Evolutionary conservation across 1,139 yeast species (phyloP).

Genomic region (Blastobotrys arbuscula): DNA sequence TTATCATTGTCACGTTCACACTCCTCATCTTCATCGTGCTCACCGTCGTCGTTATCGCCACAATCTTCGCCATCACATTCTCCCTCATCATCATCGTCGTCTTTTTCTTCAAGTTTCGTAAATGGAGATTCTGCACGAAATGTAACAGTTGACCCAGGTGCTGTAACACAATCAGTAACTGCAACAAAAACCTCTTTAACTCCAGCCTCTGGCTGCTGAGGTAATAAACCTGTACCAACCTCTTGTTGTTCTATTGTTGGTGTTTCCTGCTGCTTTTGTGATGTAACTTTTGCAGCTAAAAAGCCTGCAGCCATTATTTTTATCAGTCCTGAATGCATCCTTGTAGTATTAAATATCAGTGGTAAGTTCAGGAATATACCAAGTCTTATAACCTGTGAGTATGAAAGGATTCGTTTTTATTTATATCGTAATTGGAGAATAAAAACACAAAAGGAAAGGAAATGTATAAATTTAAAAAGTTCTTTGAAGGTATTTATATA

Average conservation of each 20-base stretch:
- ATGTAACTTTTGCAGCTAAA: not conserved
- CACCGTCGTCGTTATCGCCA: not conserved
- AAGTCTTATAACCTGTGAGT: too few species aligned
- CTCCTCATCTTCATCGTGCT: slow-evolving; percentile 3
- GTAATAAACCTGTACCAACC: not conserved
- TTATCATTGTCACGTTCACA: not conserved
- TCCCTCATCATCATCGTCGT: not conserved
- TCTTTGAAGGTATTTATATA: too few species aligned
- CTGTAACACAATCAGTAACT: not conserved
- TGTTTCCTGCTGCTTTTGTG: not conserved
- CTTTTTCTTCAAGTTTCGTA: not conserved
- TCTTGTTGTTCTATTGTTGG: not conserved
- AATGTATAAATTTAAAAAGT: too few species aligned
- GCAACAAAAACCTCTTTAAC: not conserved
- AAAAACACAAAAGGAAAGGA: too few species aligned
- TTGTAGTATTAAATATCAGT: too few species aligned
- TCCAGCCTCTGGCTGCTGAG: not conserved
- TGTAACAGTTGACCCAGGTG: not conserved
- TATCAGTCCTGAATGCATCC: not conserved
- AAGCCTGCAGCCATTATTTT: not conserved
- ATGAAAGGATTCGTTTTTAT: too few species aligned
- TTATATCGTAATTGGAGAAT: too few species aligned
- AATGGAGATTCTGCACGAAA: not conserved
- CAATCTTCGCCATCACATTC: slow-evolving; percentile 3
- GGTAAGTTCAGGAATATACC: too few species aligned